Conservation (phyloP, 2,329 filamentous ascomycete genomes). For the Arthrobotrys sphaeroides region DNA sequence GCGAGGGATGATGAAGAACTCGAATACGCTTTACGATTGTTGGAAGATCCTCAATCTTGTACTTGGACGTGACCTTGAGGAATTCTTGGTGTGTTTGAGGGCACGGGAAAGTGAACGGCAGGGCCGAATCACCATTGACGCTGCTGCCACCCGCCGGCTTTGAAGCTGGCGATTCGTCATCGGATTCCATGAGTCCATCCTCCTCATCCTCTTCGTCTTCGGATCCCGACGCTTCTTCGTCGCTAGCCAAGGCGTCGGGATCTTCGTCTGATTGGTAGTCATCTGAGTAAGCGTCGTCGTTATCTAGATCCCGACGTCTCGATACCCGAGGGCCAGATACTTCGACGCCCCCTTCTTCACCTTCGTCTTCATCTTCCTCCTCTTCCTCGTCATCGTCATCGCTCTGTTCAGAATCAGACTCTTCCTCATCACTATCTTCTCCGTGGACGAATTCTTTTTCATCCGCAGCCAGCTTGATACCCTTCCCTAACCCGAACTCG, state of each 20-base stretch:
- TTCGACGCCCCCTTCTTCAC: slow-evolving; percentile 66
- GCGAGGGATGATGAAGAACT: slow-evolving; percentile 88
- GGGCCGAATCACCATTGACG: slow-evolving; percentile 65
- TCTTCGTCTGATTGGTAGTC: slow-evolving; percentile 63
- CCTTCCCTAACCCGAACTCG: slow-evolving; percentile 70
- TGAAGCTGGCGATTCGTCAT: slow-evolving; percentile 68
- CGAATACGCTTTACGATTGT: slow-evolving; percentile 88
- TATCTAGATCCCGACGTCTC: slow-evolving; percentile 68
- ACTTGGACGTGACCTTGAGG: slow-evolving; percentile 70
- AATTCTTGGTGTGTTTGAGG: slow-evolving; percentile 81
- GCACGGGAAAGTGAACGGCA: slow-evolving; percentile 87
- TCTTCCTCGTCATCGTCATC: slow-evolving; percentile 60
- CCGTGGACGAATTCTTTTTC: slow-evolving; percentile 62
- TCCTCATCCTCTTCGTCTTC: slow-evolving; percentile 77
- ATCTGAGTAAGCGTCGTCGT: slow-evolving; percentile 67
- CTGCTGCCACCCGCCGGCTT: slow-evolving; percentile 64
- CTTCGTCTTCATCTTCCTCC: slow-evolving; percentile 67
- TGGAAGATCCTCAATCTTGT: slow-evolving; percentile 74
- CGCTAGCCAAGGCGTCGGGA: slow-evolving; percentile 63
- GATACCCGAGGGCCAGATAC: slow-evolving; percentile 60
- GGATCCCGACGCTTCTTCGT: slow-evolving; percentile 64
- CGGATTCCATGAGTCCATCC: slow-evolving; percentile 68
- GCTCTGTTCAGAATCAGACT: slow-evolving; percentile 48
- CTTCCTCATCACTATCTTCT: slow-evolving; percentile 23
- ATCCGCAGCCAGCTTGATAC: slow-evolving; percentile 62